Conservation (phyloP, 106 monocot genomes). For the Iris macrosiphon region DNA sequence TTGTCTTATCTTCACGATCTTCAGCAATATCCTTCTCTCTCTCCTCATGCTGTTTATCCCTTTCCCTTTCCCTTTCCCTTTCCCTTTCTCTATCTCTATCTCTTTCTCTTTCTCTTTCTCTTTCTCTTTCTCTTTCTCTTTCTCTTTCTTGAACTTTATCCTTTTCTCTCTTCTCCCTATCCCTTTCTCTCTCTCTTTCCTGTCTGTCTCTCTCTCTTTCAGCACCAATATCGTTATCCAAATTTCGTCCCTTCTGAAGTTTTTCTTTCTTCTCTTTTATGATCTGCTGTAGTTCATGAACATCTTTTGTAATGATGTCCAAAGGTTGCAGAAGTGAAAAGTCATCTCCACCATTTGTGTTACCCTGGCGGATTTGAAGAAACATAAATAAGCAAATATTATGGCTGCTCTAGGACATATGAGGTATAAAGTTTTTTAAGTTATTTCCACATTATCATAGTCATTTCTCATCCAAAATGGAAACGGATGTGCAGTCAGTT, state of each 20-base stretch:
- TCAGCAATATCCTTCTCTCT: constrained; percentile 37
- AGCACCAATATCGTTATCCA: constrained; percentile 22
- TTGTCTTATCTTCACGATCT: constrained; percentile 39
- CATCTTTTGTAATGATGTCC: constrained; percentile 93
- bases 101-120: constrained; percentile 40
- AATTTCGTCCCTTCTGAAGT: constrained; percentile 29
- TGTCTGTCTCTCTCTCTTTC: constrained; percentile 56
- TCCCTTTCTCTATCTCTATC: constrained; percentile 33
- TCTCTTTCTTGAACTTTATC: constrained; percentile 57
- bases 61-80: constrained; percentile 62
- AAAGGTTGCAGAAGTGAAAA: constrained; percentile 88
- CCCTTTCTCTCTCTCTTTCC: constrained; percentile 41
- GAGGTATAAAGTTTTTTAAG: not conserved
- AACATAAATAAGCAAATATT: constrained; percentile 5
- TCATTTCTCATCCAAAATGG: not conserved
- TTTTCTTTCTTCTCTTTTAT: constrained; percentile 75
- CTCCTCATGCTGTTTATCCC: constrained; percentile 45
- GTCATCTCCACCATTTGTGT: constrained; percentile 52
- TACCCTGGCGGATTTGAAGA: constrained; percentile 39
- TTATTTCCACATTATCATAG: too few species aligned
- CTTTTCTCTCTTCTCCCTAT: constrained; percentile 27
- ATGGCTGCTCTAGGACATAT: not conserved
- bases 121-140: constrained; percentile 57
- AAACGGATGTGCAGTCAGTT: not conserved
- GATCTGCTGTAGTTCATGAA: constrained; percentile 59